Percentiles rank a stretch among this genome's conserved stretches.
Evolutionary conservation across 75 land plant species (phyloP).

Genomic region (Azolla pinnata): DNA sequence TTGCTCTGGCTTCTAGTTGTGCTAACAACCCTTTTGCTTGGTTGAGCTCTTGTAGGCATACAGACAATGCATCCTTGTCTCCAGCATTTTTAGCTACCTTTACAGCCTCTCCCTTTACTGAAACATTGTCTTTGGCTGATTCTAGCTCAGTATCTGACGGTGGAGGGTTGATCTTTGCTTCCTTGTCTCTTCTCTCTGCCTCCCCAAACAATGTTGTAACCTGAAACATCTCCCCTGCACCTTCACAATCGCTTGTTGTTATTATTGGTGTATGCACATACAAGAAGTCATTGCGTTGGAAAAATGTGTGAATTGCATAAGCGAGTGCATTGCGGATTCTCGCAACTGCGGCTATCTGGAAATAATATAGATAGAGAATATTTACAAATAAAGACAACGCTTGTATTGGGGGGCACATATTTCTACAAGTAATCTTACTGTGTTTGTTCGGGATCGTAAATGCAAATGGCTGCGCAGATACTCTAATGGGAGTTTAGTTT

Average conservation of each 20-base stretch:
- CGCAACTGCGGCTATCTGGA: conserved; percentile 80
- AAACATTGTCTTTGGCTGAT: conserved; percentile 40
- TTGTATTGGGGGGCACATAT: no score
- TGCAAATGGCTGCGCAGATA: conserved; percentile 56
- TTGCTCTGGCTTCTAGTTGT: conserved; percentile 55
- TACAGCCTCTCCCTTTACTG: conserved; percentile 58
- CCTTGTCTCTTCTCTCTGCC: conserved; percentile 68
- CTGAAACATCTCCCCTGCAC: conserved; percentile 99
- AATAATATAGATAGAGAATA: background rate
- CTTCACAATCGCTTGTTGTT: conserved; percentile 99
- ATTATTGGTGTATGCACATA: conserved; percentile 93
- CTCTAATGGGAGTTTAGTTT: conserved; percentile 60
- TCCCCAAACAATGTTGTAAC: conserved; percentile 79
- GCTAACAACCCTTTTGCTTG: conserved; percentile 52
- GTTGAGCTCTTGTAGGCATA: conserved; percentile 48
- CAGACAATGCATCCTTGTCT: conserved; percentile 44
- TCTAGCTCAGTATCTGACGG: conserved; percentile 72
- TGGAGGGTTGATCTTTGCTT: conserved; percentile 53
- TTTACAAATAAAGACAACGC: background rate
- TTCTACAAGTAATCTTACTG: conserved; percentile 45
- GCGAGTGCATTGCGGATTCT: conserved; percentile 85
- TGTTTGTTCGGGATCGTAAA: conserved; percentile 77
- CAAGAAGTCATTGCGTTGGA: conserved; percentile 66
- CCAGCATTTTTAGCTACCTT: conserved; percentile 48
- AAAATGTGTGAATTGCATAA: conserved; percentile 82